Conservation (phyloP, 345 rosid species). For the Pistacia vera region DNA sequence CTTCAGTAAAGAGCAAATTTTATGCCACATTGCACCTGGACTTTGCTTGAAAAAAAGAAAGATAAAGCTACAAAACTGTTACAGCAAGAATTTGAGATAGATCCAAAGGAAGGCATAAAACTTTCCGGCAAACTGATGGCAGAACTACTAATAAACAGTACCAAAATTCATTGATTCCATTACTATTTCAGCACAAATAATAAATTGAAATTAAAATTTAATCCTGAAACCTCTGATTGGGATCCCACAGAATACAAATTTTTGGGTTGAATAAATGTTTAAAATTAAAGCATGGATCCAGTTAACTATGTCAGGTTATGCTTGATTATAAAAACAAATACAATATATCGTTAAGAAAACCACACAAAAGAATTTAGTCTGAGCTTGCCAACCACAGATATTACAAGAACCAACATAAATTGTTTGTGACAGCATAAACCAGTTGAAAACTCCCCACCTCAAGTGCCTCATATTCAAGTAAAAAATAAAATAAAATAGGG, state of each 20-base stretch:
- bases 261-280: not conserved
- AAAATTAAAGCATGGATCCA: not conserved
- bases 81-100: not conserved
- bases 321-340: not conserved
- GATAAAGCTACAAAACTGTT: not conserved
- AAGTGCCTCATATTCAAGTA: not conserved
- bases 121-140: too few species aligned
- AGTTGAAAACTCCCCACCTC: not conserved
- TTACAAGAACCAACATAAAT: conserved; percentile 5
- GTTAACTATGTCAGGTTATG: not conserved
- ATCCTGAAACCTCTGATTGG: not conserved
- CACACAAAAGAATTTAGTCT: not conserved
- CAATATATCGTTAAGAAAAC: not conserved
- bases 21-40: not conserved
- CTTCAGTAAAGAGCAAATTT: conserved; percentile 17
- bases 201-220: not conserved
- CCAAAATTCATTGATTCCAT: conserved; percentile 4
- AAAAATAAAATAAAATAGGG: not conserved
- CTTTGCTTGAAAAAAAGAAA: not conserved
- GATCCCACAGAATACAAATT: conserved; percentile 3
- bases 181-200: conserved; percentile 6
- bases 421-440: not conserved
- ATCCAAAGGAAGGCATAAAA: not conserved
- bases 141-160: not conserved
- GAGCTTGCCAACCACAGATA: not conserved